Base-by-base conservation (phyloP, 73 alveolate genomes). In the Paramecium caudatum region DNA sequence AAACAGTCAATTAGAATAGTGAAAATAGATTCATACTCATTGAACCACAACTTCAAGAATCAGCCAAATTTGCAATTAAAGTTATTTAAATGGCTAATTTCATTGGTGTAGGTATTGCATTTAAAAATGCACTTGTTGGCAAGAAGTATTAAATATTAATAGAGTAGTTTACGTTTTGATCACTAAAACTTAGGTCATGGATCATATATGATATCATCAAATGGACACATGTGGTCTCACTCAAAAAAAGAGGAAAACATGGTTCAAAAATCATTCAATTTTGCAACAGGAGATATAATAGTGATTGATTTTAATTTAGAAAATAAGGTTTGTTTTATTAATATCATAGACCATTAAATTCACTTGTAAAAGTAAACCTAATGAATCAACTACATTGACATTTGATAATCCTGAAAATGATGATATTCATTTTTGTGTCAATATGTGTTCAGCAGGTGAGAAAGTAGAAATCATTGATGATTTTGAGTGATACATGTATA, bases 171-270 rank as follows among this genome's bases (percentile, higher is more conserved):
- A 37, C 61, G 65, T 45, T 86, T 86, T 63, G 93, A 86, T 62
- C 68, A 86, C 39, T 32, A 86, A 23, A 86, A 86, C 37, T 43
- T 50, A n/a, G 93, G 93, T 6, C 93, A 86, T 63, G 93, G 93
- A 0, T 70, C 93, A 8, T 86, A 86, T 27, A 34, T 86, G 47
- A 86, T 86, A 8, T 86, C 93, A 3, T 62, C 90, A 15, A 63
- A 86, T 43, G 88, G 81, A 12, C 68, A 86, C 1, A 49, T 81
- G 16, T 86, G 93, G 93, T 86, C 93, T 23, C 93, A 86, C 25
- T 86, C 88, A 1, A 62, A 48, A 3, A 86, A 86, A 16, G 93
- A 86, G 30, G 87, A 86, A 15, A 86, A 86, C 34, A 86, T 86
- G 68, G 61, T 55, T 8, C 34, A 39, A 27, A 86, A 86, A 50